phyloP scores from a whole-genome alignment of 108 stramenopile species.

The Nitzschia sp. region DNA sequence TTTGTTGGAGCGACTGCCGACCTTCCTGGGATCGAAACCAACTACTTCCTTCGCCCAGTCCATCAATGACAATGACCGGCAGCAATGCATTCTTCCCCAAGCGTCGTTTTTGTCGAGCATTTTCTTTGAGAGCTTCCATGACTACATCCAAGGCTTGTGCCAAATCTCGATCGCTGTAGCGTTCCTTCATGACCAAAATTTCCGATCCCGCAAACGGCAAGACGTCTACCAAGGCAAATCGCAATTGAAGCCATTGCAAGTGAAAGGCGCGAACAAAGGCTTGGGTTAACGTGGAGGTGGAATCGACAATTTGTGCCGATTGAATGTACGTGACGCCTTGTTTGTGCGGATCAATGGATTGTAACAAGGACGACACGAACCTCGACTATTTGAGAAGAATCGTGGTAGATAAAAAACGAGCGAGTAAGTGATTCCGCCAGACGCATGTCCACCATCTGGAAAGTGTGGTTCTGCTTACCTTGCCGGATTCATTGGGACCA shows the following conservation, averaged over 20 bases:
- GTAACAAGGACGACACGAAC: slow-evolving; percentile 14
- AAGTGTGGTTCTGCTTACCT: no score
- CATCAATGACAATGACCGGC: slow-evolving; percentile 30
- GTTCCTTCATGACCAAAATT: slow-evolving; percentile 32
- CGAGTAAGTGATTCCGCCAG: no score
- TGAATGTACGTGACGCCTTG: slow-evolving; percentile 20
- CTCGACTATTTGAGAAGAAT: no score
- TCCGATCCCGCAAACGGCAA: slow-evolving; percentile 30
- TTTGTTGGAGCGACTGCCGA: slow-evolving; percentile 2
- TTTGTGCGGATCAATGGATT: not conserved
- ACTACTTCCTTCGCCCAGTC: slow-evolving; percentile 14
- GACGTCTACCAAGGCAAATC: slow-evolving; percentile 21
- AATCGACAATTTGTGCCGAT: slow-evolving; percentile 18
- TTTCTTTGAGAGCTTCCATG: slow-evolving; percentile 15
- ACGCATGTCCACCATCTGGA: no score
- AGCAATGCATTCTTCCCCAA: not conserved
- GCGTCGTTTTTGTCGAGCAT: not conserved
- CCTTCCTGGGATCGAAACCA: slow-evolving; percentile 20
- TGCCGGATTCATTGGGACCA: slow-evolving; percentile 24
- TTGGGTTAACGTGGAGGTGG: slow-evolving; percentile 17
- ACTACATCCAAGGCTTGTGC: slow-evolving; percentile 17
- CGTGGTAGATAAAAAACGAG: no score
- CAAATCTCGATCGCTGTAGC: slow-evolving; percentile 26
- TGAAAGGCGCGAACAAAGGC: slow-evolving; percentile 12
- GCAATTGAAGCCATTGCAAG: slow-evolving; percentile 9